Percentiles rank a stretch among this genome's conserved stretches.
phyloP scores from a whole-genome alignment of 176 grass and related monocot species.

The Bolboschoenus planiculmis region DNA sequence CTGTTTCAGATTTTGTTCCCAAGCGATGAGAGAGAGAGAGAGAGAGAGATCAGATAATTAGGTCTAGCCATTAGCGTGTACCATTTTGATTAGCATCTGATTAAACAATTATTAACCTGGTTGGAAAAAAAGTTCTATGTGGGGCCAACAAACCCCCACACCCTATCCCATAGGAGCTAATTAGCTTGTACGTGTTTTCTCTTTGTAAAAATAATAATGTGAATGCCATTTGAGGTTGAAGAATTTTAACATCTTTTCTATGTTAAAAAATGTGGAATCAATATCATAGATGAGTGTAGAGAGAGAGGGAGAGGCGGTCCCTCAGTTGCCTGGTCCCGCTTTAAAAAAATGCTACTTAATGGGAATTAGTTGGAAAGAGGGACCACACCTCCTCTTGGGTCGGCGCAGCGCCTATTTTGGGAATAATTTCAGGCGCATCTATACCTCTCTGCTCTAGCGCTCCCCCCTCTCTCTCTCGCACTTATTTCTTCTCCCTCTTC shows the following conservation, averaged over 20 bases:
- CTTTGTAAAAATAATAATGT: conserved; percentile 6
- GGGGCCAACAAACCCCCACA: not conserved
- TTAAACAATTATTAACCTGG: conserved; percentile 11
- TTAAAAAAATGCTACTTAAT: conserved; percentile 55
- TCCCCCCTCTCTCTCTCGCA: not conserved
- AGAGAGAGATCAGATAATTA: too few relatives aligned
- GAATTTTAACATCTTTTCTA: not conserved
- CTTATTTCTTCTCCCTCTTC: not conserved
- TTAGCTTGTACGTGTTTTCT: not conserved
- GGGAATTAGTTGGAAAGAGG: conserved; percentile 78
- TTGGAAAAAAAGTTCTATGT: not conserved
- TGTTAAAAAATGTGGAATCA: conserved; percentile 3
- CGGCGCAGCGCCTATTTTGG: conserved; percentile 53
- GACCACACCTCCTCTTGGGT: conserved; percentile 57
- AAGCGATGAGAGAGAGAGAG: too few relatives aligned
- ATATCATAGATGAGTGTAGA: not conserved
- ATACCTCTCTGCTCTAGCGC: conserved; percentile 18
- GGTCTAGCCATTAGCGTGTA: conserved; percentile 17
- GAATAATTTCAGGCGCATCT: conserved; percentile 76
- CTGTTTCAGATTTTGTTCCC: conserved; percentile 1
- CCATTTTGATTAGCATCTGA: not conserved
- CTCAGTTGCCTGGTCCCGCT: conserved; percentile 49
- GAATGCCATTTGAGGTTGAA: not conserved
- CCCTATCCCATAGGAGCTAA: not conserved
- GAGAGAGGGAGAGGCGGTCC: not conserved